Evolutionary conservation across 2,329 filamentous ascomycete genomes (phyloP).

Genomic region (Fusarium bulbicola): DNA sequence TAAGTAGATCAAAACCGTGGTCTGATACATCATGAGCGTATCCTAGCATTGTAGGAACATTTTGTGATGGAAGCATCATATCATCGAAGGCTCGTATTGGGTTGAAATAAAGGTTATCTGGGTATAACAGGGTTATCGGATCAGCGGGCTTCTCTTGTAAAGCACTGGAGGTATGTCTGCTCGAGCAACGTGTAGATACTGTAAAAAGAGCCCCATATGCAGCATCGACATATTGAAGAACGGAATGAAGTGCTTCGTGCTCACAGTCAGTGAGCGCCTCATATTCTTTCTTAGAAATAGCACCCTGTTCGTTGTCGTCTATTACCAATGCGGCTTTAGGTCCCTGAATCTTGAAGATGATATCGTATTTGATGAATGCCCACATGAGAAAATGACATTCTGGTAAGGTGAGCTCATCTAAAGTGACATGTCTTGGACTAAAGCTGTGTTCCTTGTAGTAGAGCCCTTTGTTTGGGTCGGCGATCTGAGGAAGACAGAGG

Average conservation of each 20-base stretch:
- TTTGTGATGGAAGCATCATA: not conserved
- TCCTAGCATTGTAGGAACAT: not conserved
- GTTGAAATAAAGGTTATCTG: not conserved
- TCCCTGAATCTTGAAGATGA: not conserved
- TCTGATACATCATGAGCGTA: not conserved
- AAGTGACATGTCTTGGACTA: not conserved
- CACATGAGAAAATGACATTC: not conserved
- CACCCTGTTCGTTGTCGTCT: not conserved
- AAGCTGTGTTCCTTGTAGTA: not conserved
- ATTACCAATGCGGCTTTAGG: not conserved
- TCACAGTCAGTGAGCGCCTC: accelerated
- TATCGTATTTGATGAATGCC: not conserved
- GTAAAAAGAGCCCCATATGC: not conserved
- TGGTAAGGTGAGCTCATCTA: not conserved
- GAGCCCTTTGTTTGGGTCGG: not conserved
- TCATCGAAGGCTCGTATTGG: not conserved
- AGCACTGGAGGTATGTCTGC: not conserved
- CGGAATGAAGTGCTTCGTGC: not conserved
- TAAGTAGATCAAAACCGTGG: not conserved
- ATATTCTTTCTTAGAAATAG: no score
- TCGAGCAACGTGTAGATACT: not conserved
- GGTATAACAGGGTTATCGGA: not conserved
- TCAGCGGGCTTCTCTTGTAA: not conserved
- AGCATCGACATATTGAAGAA: not conserved
- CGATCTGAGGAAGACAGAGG: slow-evolving; percentile 3